Evolutionary conservation across 2,329 filamentous ascomycete genomes (phyloP), one percentile per base, ranked within the genome.

Genomic region (Pyrenophora tritici-repentis): DNA sequence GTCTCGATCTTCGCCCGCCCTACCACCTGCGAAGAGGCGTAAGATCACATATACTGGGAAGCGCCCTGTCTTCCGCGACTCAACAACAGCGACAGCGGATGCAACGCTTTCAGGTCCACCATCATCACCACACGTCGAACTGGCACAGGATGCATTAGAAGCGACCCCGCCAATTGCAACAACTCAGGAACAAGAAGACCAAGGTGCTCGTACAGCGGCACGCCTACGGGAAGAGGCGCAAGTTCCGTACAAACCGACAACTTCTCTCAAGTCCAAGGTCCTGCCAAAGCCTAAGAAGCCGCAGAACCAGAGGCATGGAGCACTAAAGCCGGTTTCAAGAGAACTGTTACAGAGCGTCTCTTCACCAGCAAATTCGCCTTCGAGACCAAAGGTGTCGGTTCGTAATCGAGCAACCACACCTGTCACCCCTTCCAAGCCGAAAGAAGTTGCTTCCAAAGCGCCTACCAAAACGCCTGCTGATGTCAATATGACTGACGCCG

Each of bases 141-240:
- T 47, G 42, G 58, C 40, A 47, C 64, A 55, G 55, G 64, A 36
- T 65, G 65, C 47, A 50, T 61, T 29, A 14, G 51, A 56, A 7
- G 55, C 56, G 7, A 61, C 47, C 9, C 54, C 62, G 34, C 60
- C 65, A n/a, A 61, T 41, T n/a, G 50, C 55, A 13, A 62, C 63
- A 10, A 51, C 55, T 12, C 65, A 62, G 33, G 57, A 61, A 43
- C 68, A 66, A 13, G 76, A 77, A 50, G 42, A 68, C 35, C 65
- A 68, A 34, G 73, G 73, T 16, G 67, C 69, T 16, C 54, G 60
- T 45, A 69, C 73, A 34, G 72, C 68, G 13, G 55, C 47, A 13
- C 53, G 55, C 22, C 58, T 58, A 17, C 48, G 59, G 42, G 55
- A 63, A 43, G 53, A 64, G 9, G 59, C 50, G 12, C 52, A 57